Percentiles rank a stretch among this genome's conserved stretches.
Conservation (phyloP, 73 alveolate species). For the Paramecium caudatum region DNA sequence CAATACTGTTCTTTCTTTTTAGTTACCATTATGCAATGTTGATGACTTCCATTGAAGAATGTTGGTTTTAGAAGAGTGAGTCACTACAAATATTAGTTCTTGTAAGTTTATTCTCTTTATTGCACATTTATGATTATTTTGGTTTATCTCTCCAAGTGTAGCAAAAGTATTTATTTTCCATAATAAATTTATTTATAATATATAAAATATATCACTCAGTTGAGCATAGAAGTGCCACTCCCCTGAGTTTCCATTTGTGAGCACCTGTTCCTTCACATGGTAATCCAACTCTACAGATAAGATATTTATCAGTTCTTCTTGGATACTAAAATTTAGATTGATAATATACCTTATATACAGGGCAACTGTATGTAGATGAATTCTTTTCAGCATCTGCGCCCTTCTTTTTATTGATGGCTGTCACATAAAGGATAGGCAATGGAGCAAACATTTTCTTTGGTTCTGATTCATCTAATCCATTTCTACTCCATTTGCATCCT, state of each 20-base stretch:
- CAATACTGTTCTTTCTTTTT: constrained; percentile 22
- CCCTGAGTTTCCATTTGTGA: constrained; percentile 95
- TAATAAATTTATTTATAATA: constrained; percentile 8
- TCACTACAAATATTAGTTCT: background rate
- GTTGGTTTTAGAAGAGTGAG: background rate
- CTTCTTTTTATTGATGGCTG: constrained; percentile 82
- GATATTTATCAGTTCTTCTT: constrained; percentile 89
- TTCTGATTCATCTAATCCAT: constrained; percentile 94
- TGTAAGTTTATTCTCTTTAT: background rate
- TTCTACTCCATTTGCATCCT: constrained; percentile 98
- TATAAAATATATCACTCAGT: constrained; percentile 85
- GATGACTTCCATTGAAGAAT: background rate
- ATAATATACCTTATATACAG: constrained; percentile 55
- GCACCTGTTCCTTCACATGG: constrained; percentile 94
- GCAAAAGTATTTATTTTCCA: constrained; percentile 42
- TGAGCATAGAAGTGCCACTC: constrained; percentile 95
- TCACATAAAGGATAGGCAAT: constrained; percentile 91
- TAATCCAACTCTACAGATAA: constrained; percentile 97
- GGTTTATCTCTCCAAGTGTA: constrained; percentile 50
- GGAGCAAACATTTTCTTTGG: constrained; percentile 91
- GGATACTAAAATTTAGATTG: constrained; percentile 30
- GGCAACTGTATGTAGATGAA: constrained; percentile 52
- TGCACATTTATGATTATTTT: constrained; percentile 13
- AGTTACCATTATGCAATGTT: background rate
- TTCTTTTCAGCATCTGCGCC: constrained; percentile 73